phyloP scores from a whole-genome alignment of 345 rosid species.

The Triadica sebifera region DNA sequence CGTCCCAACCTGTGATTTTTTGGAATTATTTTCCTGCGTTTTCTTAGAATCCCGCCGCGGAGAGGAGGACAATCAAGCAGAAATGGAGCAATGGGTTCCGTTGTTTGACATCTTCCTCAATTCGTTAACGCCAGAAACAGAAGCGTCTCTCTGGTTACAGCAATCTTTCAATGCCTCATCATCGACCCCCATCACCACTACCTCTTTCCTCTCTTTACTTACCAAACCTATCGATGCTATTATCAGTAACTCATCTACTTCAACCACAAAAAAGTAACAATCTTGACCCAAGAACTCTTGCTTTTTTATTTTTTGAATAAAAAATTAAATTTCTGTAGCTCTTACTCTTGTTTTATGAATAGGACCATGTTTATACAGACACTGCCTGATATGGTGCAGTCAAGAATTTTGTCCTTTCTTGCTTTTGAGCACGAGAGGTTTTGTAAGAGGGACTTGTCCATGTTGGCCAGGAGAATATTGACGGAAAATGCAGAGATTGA shows the following conservation, averaged over 20 bases:
- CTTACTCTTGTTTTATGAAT: background rate
- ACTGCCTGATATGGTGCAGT: conserved; percentile 60
- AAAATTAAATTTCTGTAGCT: conserved; percentile 11
- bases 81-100: conserved; percentile 69
- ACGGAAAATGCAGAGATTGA: conserved; percentile 30
- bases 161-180: conserved; percentile 39
- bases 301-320: background rate
- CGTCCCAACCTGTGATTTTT: background rate
- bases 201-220: conserved; percentile 61
- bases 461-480: conserved; percentile 51
- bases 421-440: conserved; percentile 49
- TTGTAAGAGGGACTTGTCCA: conserved; percentile 42
- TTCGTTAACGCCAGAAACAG: conserved; percentile 58
- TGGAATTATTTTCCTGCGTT: background rate
- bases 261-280: conserved; percentile 38
- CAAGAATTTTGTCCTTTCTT: conserved; percentile 61
- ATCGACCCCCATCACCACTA: conserved; percentile 46
- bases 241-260: conserved; percentile 31
- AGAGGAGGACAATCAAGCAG: background rate
- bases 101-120: conserved; percentile 58
- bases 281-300: background rate
- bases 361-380: conserved; percentile 74
- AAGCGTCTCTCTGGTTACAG: conserved; percentile 69
- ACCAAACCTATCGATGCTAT: conserved; percentile 30
- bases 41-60: background rate